Conservation (phyloP, 2,329 filamentous ascomycete genomes). For the Stenocarpella maydis region DNA sequence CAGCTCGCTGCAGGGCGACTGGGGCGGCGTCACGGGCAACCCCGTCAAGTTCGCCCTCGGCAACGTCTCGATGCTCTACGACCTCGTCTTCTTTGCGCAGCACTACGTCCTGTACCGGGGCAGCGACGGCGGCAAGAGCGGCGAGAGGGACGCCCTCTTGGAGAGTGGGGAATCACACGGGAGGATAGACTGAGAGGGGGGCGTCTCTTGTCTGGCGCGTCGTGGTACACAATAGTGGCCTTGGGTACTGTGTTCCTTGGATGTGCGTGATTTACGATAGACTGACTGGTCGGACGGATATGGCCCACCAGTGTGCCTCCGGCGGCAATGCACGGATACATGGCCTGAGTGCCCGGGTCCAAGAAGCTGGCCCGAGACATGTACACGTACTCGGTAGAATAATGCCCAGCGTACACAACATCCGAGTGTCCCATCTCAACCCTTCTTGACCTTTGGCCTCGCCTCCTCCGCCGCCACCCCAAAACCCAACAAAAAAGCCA, state of each 20-base stretch:
- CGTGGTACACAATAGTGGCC: neutral
- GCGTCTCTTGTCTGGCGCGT: neutral
- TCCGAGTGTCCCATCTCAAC: neutral
- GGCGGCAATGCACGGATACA: neutral
- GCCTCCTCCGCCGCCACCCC: constrained; percentile 38
- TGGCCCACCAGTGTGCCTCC: neutral
- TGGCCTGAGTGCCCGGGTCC: neutral
- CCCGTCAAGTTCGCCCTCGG: constrained; percentile 88
- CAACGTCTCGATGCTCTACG: constrained; percentile 87
- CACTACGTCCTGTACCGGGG: constrained; percentile 81
- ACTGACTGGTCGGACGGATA: neutral
- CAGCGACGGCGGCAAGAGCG: constrained; percentile 40
- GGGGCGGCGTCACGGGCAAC: constrained; percentile 91
- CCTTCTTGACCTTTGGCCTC: constrained; percentile 30
- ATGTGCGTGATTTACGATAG: neutral
- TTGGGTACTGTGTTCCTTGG: neutral
- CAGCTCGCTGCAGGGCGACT: constrained; percentile 83
- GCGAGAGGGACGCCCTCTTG: constrained; percentile 49
- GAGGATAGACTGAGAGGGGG: constrained; percentile 43
- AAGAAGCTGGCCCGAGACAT: neutral
- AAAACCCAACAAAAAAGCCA: constrained; percentile 46
- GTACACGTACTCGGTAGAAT: too few relatives aligned
- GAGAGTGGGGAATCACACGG: constrained; percentile 42
- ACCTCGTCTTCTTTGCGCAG: constrained; percentile 85
- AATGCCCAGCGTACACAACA: neutral